A percentile compares a stretch with the other conserved stretches of the same genome.
Evolutionary conservation across 129 eudicot species (phyloP).

Genomic region (Silybum marianum): DNA sequence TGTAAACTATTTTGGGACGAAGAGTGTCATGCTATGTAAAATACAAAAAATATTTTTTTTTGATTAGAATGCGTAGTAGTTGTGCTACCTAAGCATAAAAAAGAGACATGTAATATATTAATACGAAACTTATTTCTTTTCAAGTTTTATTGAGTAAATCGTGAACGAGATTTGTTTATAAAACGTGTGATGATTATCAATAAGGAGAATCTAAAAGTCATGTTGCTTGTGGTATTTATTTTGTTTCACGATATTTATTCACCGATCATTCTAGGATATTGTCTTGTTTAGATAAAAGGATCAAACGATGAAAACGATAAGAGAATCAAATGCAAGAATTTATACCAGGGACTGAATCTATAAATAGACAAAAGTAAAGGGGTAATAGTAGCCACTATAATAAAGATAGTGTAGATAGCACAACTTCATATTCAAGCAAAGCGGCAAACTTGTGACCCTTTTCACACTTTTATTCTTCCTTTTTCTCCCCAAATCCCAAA

Average conservation of each 20-base stretch:
- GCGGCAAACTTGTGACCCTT: conserved; percentile 48
- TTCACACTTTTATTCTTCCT: conserved; percentile 26
- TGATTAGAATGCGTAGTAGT: neutral
- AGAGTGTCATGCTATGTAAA: no score
- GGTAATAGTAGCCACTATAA: conserved; percentile 7
- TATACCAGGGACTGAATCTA: conserved; percentile 17
- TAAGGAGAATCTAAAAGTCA: conserved; percentile 2
- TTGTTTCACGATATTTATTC: conserved; percentile 4
- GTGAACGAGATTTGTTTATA: neutral
- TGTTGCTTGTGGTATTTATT: conserved; percentile 3
- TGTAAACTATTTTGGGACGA: no score
- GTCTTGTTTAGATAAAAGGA: conserved; percentile 11
- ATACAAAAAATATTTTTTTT: neutral
- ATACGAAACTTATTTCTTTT: conserved; percentile 7
- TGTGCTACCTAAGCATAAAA: neutral
- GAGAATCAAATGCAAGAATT: conserved; percentile 23
- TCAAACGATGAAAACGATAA: conserved; percentile 10
- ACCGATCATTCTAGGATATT: conserved; percentile 2
- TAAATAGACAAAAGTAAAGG: conserved; percentile 11
- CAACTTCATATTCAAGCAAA: conserved; percentile 74
- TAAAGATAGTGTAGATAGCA: conserved; percentile 32
- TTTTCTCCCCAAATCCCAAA: neutral
- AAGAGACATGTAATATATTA: neutral
- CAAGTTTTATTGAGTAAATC: conserved; percentile 2
- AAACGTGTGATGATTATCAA: conserved; percentile 17